phyloP scores from a whole-genome alignment of 139 green algal species.

The Chlamydomonas sphaeroides region DNA sequence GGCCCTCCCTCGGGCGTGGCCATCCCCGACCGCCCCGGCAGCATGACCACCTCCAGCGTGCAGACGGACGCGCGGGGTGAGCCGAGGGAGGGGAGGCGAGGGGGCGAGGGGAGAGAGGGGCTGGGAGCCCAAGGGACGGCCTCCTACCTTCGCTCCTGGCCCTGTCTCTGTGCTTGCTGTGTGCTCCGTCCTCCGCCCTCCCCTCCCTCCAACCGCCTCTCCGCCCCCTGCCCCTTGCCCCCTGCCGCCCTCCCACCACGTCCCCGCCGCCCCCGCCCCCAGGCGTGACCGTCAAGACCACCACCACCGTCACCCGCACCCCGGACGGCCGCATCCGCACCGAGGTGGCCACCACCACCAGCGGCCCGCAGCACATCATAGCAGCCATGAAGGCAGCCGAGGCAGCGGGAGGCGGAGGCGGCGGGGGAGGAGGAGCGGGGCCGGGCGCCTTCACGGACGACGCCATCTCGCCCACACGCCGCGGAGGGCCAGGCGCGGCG shows the following conservation, averaged over 20 bases:
- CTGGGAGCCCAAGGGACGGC: not conserved
- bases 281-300: constrained; percentile 25
- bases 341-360: constrained; percentile 18
- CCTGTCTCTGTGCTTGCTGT: too few species aligned
- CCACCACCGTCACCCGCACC: constrained; percentile 25
- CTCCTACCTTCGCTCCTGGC: not conserved
- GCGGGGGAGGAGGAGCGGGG: not conserved
- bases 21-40: constrained; percentile 13
- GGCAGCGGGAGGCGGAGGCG: not conserved
- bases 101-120: not conserved
- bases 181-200: too few species aligned
- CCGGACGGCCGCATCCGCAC: constrained; percentile 17
- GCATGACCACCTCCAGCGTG: not conserved
- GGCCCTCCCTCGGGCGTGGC: not conserved
- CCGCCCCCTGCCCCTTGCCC: not conserved
- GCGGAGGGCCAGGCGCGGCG: not conserved
- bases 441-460: too few species aligned
- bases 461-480: not conserved
- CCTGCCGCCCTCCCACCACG: not conserved
- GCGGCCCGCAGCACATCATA: constrained; percentile 10
- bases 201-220: not conserved
- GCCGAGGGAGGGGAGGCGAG: not conserved
- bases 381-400: too few species aligned
- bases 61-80: constrained; percentile 3
- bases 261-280: not conserved